These are phyloP conservation scores for Triticum turgidum DNA, from an alignment of 176 grass and related monocot species.

Conservation along the genomic window DNA sequence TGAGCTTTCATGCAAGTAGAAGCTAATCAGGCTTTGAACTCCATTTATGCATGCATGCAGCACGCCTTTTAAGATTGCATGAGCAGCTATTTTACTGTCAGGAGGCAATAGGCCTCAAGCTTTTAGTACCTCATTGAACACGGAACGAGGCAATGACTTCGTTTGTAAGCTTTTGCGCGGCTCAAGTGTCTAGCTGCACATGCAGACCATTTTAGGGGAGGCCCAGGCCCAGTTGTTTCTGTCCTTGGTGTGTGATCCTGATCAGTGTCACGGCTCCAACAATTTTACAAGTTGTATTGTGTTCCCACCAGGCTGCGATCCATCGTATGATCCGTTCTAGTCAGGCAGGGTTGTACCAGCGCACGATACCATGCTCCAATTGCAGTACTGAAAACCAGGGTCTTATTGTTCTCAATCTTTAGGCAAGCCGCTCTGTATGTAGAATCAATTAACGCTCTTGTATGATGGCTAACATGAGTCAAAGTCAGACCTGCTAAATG, in stretches of 20 bases:
- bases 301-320: background rate
- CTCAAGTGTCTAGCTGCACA: background rate
- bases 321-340: background rate
- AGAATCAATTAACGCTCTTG: background rate
- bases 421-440: background rate
- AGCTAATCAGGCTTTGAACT: background rate
- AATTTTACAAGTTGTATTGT: background rate
- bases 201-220: background rate
- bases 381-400: background rate
- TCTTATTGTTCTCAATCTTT: constrained; percentile 8
- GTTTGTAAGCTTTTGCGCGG: background rate
- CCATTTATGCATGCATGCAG: background rate
- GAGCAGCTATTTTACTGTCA: background rate
- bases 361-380: background rate
- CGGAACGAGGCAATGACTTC: background rate
- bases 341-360: background rate
- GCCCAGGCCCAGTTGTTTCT: background rate
- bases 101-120: background rate
- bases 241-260: background rate
- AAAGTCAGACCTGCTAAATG: constrained; percentile 14
- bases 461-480: background rate
- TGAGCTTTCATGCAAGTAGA: background rate
- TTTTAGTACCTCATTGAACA: background rate
- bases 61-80: background rate
- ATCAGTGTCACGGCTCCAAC: background rate